Conservation (phyloP, 331 rosid species). For the Arachis monticola region DNA sequence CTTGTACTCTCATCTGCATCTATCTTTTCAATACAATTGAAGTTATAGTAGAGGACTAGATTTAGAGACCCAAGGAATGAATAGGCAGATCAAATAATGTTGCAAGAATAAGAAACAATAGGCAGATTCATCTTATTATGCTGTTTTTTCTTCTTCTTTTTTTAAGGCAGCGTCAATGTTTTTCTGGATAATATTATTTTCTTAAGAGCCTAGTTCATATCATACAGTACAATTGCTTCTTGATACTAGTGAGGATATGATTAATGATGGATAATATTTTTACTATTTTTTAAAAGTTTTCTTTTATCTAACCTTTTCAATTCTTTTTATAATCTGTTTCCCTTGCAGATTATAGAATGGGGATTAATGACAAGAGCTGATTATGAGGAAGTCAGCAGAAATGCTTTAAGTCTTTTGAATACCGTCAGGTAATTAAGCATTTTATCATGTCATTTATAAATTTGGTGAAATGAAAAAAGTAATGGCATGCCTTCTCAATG, state of each 20-base stretch:
- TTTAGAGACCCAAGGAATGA: constrained; percentile 4
- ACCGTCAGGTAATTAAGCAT: constrained; percentile 53
- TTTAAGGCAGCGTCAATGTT: not conserved
- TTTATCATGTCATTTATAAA: constrained; percentile 15
- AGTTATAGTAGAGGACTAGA: constrained; percentile 2
- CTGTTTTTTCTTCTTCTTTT: too few relatives aligned
- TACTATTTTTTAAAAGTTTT: not conserved
- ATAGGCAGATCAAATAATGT: constrained; percentile 14
- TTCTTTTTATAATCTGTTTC: constrained; percentile 37
- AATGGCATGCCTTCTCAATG: constrained; percentile 8
- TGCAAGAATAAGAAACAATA: not conserved
- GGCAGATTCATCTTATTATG: not conserved
- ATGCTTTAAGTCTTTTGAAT: constrained; percentile 77
- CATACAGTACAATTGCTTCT: constrained; percentile 8
- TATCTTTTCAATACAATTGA: constrained; percentile 12
- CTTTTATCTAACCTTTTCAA: constrained; percentile 4
- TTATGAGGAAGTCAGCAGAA: constrained; percentile 78
- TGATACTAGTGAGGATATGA: constrained; percentile 4
- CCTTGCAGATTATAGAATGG: constrained; percentile 64
- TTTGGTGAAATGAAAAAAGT: not conserved
- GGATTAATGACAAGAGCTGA: constrained; percentile 85
- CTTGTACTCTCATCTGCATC: constrained; percentile 19
- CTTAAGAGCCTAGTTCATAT: constrained; percentile 3
- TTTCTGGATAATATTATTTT: constrained; percentile 2
- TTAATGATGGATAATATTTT: not conserved